Conservation (phyloP, 257 asterid genomes). For the Solanum bulbocastanum region DNA sequence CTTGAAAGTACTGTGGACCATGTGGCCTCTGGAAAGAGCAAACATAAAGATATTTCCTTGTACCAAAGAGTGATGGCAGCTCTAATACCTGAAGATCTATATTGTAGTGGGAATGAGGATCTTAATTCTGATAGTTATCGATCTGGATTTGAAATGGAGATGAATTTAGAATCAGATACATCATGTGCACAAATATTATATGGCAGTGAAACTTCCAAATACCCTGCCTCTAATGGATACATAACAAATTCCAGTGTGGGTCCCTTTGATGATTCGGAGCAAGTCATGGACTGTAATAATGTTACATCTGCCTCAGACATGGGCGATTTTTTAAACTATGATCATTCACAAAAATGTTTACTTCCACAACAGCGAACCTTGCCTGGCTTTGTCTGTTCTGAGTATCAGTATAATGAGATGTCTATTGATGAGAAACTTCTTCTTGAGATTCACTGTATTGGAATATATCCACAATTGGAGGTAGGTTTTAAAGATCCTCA, state of each 20-base stretch:
- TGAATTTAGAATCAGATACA: constrained; percentile 33
- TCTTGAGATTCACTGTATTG: constrained; percentile 68
- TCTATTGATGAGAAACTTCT: constrained; percentile 66
- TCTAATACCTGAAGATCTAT: constrained; percentile 60
- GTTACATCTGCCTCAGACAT: constrained; percentile 23
- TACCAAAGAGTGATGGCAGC: constrained; percentile 82
- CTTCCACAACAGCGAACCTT: constrained; percentile 25
- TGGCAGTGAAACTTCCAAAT: constrained; percentile 26
- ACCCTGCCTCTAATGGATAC: constrained; percentile 45
- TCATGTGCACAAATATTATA: constrained; percentile 28
- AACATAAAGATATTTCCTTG: constrained; percentile 42
- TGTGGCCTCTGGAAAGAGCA: constrained; percentile 31
- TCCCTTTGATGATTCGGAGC: constrained; percentile 38
- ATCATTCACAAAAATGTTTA: constrained; percentile 36
- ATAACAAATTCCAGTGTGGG: constrained; percentile 30
- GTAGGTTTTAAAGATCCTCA: constrained; percentile 32
- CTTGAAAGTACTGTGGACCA: constrained; percentile 38
- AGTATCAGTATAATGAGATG: constrained; percentile 55
- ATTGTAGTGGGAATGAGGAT: constrained; percentile 35
- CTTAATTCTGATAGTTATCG: constrained; percentile 30
- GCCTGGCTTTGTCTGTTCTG: constrained; percentile 39
- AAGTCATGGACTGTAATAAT: constrained; percentile 16
- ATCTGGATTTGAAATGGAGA: constrained; percentile 46
- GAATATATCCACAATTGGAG: constrained; percentile 66
- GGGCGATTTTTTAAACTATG: constrained; percentile 22